Conservation (phyloP, 768 basidiomycete genomes). For the Fomitopsis pulvina region DNA sequence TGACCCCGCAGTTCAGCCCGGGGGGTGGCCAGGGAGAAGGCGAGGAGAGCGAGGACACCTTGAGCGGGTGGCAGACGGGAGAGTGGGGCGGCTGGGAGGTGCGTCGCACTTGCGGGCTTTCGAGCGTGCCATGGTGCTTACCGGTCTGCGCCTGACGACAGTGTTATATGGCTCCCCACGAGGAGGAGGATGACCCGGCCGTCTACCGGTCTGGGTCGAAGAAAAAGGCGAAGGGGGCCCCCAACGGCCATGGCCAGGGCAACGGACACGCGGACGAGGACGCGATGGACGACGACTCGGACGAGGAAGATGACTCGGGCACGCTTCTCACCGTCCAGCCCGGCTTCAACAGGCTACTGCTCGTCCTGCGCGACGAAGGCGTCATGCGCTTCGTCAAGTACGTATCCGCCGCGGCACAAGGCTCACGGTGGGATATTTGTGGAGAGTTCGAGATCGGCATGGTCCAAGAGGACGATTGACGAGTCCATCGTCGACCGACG, state of each 20-base stretch:
- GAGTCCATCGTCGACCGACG: neutral
- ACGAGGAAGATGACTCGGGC: conserved; percentile 58
- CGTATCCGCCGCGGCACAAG: conserved; percentile 80
- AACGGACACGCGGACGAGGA: conserved; percentile 13
- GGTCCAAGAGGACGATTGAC: conserved; percentile 45
- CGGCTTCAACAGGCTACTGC: conserved; percentile 80
- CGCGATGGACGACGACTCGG: conserved; percentile 31
- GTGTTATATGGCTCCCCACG: conserved; percentile 94
- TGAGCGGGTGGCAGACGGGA: conserved; percentile 58
- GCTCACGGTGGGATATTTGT: conserved; percentile 90
- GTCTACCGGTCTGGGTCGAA: conserved; percentile 63
- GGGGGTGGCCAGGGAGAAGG: conserved; percentile 21
- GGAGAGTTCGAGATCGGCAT: conserved; percentile 90
- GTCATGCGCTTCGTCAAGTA: conserved; percentile 97
- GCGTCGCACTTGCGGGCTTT: conserved; percentile 21
- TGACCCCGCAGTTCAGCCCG: conserved; percentile 57
- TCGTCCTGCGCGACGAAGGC: conserved; percentile 87
- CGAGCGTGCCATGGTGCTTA: conserved; percentile 4
- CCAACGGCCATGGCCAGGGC: conserved; percentile 16
- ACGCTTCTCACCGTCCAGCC: conserved; percentile 85
- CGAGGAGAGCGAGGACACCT: conserved; percentile 25
- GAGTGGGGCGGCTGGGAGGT: conserved; percentile 96
- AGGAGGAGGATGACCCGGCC: conserved; percentile 93
- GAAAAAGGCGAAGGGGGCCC: conserved; percentile 8
- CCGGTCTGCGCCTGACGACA: conserved; percentile 22